Evolutionary conservation across 805 yeast genomes (phyloP).

Genomic region (Barnettozyma sp.): DNA sequence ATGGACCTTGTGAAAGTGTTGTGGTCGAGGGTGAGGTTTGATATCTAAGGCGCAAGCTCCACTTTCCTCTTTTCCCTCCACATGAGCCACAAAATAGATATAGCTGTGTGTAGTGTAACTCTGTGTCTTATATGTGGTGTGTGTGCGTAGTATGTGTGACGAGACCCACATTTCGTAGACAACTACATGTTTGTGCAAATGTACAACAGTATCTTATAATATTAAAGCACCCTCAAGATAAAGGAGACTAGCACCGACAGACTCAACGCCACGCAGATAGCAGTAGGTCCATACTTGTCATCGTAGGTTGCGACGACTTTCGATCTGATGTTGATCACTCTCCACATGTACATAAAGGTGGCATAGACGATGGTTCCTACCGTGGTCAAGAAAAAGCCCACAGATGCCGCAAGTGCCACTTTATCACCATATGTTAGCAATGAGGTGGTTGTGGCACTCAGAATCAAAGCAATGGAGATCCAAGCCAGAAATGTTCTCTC

Average conservation of each 20-base stretch:
- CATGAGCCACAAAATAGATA: no score
- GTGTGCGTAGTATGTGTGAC: no score
- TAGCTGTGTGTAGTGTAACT: no score
- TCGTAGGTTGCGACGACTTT: slow-evolving; percentile 81
- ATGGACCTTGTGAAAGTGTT: no score
- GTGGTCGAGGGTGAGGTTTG: no score
- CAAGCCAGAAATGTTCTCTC: slow-evolving; percentile 93
- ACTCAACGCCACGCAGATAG: slow-evolving; percentile 69
- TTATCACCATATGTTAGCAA: slow-evolving; percentile 77
- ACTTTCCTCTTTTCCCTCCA: no score
- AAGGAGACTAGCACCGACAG: slow-evolving; percentile 60
- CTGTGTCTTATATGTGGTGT: no score
- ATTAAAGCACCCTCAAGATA: slow-evolving; percentile 31
- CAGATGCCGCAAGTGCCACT: slow-evolving; percentile 70
- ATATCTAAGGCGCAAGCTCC: no score
- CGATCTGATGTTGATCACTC: slow-evolving; percentile 76
- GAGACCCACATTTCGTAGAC: no score
- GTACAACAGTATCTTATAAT: no score
- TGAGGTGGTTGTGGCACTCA: slow-evolving; percentile 85
- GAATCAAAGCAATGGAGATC: slow-evolving; percentile 83
- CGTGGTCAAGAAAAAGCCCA: slow-evolving; percentile 82
- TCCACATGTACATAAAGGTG: slow-evolving; percentile 65
- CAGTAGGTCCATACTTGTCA: slow-evolving; percentile 81
- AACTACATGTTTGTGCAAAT: no score
- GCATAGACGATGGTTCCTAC: slow-evolving; percentile 68